Evolutionary conservation across 805 yeast genomes (phyloP).

Genomic region (Nematodospora valgi): DNA sequence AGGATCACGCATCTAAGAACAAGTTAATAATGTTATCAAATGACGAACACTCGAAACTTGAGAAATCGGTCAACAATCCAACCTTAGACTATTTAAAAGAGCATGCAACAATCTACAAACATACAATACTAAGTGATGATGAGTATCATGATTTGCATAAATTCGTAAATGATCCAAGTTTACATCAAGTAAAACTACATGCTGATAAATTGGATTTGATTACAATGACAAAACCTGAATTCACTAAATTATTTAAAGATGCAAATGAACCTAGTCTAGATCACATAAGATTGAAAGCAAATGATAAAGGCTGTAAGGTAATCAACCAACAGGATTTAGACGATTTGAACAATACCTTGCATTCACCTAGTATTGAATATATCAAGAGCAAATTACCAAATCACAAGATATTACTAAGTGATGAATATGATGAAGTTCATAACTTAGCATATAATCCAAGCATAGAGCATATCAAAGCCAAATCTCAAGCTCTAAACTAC

Average conservation of each 20-base stretch:
- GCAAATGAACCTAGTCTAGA: slow-evolving; percentile 29
- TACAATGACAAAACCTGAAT: slow-evolving; percentile 30
- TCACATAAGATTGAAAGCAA: slow-evolving; percentile 18
- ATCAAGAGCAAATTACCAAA: slow-evolving; percentile 6
- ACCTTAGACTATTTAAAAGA: slow-evolving; percentile 14
- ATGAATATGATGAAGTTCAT: slow-evolving; percentile 14
- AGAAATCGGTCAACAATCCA: slow-evolving; percentile 13
- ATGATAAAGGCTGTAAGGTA: slow-evolving; percentile 4
- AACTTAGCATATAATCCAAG: slow-evolving; percentile 21
- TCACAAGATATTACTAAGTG: slow-evolving; percentile 2
- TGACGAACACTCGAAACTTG: slow-evolving; percentile 12
- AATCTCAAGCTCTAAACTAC: slow-evolving; percentile 17
- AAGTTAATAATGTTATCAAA: slow-evolving; percentile 14
- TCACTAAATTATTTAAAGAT: slow-evolving; percentile 24
- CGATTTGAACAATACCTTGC: slow-evolving; percentile 7
- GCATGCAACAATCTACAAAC: slow-evolving; percentile 14
- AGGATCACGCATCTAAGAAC: slow-evolving; percentile 9
- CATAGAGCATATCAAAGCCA: slow-evolving; percentile 20
- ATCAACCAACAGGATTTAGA: slow-evolving; percentile 4
- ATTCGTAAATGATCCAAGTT: slow-evolving; percentile 30
- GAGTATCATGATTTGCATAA: slow-evolving; percentile 16
- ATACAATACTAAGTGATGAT: slow-evolving; percentile 11
- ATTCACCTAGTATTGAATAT: slow-evolving; percentile 20
- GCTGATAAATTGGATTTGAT: slow-evolving; percentile 34
- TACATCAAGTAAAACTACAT: slow-evolving; percentile 29